These are phyloP conservation scores for Globisporangium canariense DNA, from an alignment of 352 stramenopile species.

Conservation along the genomic window DNA sequence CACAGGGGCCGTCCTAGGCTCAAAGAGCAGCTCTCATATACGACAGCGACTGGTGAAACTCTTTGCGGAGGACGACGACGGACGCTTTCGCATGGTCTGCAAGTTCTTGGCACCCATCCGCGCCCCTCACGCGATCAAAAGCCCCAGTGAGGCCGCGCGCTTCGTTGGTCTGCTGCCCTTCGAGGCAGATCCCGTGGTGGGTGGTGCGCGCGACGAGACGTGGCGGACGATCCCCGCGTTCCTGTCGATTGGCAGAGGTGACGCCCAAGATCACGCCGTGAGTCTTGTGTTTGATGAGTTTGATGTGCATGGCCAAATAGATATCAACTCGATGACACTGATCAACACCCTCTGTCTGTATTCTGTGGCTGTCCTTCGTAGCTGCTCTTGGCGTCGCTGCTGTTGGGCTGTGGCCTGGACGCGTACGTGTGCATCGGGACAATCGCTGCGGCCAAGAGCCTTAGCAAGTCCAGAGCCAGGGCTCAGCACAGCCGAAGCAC, in stretches of 20 bases:
- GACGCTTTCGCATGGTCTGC: conserved; percentile 81
- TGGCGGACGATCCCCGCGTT: conserved; percentile 79
- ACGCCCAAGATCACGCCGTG: conserved; percentile 83
- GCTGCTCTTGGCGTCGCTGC: conserved; percentile 80
- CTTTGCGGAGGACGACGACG: conserved; percentile 87
- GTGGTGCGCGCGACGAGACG: conserved; percentile 51
- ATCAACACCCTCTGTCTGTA: neutral
- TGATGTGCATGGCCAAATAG: no score
- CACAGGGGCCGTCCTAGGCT: neutral
- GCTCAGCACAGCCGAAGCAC: neutral
- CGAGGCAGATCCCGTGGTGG: conserved; percentile 47
- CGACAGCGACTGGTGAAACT: conserved; percentile 65
- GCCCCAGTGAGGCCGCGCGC: conserved; percentile 77
- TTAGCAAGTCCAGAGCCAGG: conserved; percentile 11
- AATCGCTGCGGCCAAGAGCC: conserved; percentile 36
- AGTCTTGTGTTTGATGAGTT: neutral
- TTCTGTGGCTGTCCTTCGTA: conserved; percentile 18
- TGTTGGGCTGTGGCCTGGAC: conserved; percentile 87
- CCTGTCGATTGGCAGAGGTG: conserved; percentile 68
- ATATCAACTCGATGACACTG: neutral
- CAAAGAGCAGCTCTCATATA: conserved; percentile 13
- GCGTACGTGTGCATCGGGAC: conserved; percentile 87
- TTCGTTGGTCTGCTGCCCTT: conserved; percentile 84
- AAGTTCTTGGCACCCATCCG: conserved; percentile 76
- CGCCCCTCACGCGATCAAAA: conserved; percentile 41